Evolutionary conservation across 2,329 filamentous ascomycete genomes (phyloP), one percentile per base, ranked within the genome.

Genomic region (Alternaria triticimaculans): DNA sequence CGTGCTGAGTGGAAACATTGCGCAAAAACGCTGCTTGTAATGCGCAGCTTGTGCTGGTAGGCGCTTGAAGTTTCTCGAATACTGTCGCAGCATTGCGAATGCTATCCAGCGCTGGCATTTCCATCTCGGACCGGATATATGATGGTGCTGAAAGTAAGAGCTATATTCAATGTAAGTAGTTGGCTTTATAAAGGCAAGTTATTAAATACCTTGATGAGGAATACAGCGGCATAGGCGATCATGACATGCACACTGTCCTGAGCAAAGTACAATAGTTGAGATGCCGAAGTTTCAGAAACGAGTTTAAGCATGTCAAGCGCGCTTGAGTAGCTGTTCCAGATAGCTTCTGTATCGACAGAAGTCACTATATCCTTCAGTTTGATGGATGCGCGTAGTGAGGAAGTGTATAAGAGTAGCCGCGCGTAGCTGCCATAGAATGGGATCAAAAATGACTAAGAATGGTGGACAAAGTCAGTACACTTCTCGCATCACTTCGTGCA

Each of bases 181-280:
- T 11, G n/a, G 37, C 37, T 41, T 18, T 11, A 6, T 6, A 11
- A 11, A 18, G 37, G n/a, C 6, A 5, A 6, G 41, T 9, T 4
- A 23, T 25, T 6, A 33, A n/a, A 12, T 62, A 65, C 63, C 60
- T 65, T 65, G 50, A 65, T 62, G 6, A 65, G 59, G 14, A 65
- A 65, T 12, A 65, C 63, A 15, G 59, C 55, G n/a, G 63, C 63
- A 46, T 65, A 65, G 12, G 63, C 63, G 25, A 65, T 60, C 63
- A 65, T 65, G 37, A 62, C 51, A 49, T 65, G 63, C 21, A 65
- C 55, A 10, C 59, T 62, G 25, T 62, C 63, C 43, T 65, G 63
- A n/a, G 63, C 63, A 49, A 65, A 65, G 41, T 65, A 65, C 23
- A 65, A 18, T 8, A 56, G 28, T 53, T 41, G 37, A 41, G 37